Evolutionary conservation across 83 land plant genomes (phyloP), one percentile per base, ranked within the genome.

Genomic region (Picea abies): DNA sequence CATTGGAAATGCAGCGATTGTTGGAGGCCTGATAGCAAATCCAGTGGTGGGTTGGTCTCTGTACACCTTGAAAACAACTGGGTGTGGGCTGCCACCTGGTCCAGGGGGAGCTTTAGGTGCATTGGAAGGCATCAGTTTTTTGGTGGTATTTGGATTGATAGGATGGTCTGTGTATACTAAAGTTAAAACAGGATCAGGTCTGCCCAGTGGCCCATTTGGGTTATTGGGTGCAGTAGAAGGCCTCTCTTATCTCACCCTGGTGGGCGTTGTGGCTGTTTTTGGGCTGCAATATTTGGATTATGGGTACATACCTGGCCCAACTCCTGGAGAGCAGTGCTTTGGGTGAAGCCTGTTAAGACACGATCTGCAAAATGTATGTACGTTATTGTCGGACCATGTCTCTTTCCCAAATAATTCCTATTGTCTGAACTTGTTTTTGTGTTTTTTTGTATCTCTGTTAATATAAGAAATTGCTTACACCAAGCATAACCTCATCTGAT

Each of bases 61-160:
- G 2, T 97, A 89, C 90, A 91, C 95, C 1, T 90, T 97, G 60
- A 97, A 94, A 86, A 93, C 97, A 2, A 97, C 99, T 1, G 99
- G 99, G 64, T 97, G 99, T 60, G 99, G 99, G 10, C 92, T 97
- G 20, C 99, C 99, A 0, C 99, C 99, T 1, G 99, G 99, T 14
- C 98, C 99, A 5, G 98, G 92, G 5, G 99, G 99, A 72, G 82
- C 94, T n/a, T 82, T 97, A 11, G 99, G 99, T 3, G 99, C 97
- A 11, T 84, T 93, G 58, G 99, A 98, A 60, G 98, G 99, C 41
- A 89, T 96, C 76, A 98, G 99, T 87, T 96, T 94, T 87, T 82
- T 96, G 29, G 97, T 82, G n/a, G 89, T 96, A 5, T 84, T 85
- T 26, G 99, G 89, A 4, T 86, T 96, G 29, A 91, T 98, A 4